Conservation (phyloP, 2,329 filamentous ascomycete species). For the Fusarium compactum region DNA sequence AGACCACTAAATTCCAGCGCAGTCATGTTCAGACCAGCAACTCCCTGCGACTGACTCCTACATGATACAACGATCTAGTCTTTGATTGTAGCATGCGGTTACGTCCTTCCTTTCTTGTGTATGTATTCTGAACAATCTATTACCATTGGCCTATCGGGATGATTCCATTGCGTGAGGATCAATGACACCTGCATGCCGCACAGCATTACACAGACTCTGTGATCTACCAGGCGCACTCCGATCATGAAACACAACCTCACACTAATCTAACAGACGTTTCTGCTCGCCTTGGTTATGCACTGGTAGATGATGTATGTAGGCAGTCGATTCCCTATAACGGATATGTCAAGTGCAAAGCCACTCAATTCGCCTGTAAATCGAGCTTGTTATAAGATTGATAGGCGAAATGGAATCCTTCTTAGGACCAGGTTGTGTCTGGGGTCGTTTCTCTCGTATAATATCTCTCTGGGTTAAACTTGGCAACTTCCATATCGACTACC, state of each 20-base stretch:
- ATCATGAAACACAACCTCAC: slow-evolving; percentile 14
- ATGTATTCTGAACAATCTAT: neutral
- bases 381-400: neutral
- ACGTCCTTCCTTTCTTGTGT: neutral
- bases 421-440: neutral
- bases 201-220: slow-evolving; percentile 7
- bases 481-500: neutral
- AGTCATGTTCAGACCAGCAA: slow-evolving; percentile 12
- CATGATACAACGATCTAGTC: neutral
- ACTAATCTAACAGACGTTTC: neutral
- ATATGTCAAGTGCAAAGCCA: neutral
- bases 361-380: neutral
- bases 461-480: neutral
- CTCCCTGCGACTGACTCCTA: slow-evolving; percentile 10
- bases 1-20: neutral
- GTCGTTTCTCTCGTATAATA: neutral
- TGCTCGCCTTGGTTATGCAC: neutral
- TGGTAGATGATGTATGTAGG: neutral
- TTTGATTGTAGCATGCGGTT: neutral
- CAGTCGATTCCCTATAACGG: neutral
- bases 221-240: slow-evolving; percentile 13
- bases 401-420: neutral
- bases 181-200: neutral
- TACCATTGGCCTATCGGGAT: slow-evolving; percentile 16
- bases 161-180: slow-evolving; percentile 11